Evolutionary conservation across 164 flowering plant species (phyloP).

Genomic region (Saururus chinensis): DNA sequence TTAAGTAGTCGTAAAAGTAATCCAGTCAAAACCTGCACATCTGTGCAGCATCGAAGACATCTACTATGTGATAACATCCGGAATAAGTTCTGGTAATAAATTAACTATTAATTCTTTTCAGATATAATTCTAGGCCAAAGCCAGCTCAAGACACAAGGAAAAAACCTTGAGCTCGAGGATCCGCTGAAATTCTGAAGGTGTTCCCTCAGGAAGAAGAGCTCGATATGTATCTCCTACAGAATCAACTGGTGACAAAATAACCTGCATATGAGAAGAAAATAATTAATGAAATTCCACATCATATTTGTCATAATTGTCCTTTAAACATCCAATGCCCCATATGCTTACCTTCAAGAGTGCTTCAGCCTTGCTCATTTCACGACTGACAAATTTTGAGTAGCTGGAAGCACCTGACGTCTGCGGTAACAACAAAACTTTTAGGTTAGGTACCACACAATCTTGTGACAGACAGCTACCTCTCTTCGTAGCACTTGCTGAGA

Average conservation of each 20-base stretch:
- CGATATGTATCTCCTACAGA: constrained; percentile 93
- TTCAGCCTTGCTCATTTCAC: constrained; percentile 99
- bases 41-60: no score
- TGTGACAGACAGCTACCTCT: neutral
- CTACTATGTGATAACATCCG: no score
- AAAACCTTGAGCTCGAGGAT: constrained; percentile 90
- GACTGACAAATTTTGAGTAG: constrained; percentile 86
- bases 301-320: neutral
- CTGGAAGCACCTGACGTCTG: constrained; percentile 75
- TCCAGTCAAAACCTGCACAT: no score
- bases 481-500: neutral
- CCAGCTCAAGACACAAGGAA: neutral
- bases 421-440: neutral
- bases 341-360: constrained; percentile 76
- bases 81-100: no score
- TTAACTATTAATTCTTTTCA: neutral
- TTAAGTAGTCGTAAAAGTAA: no score
- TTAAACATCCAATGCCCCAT: neutral
- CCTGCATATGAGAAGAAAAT: constrained; percentile 32
- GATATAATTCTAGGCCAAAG: neutral
- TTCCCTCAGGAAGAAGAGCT: constrained; percentile 94
- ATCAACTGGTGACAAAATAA: constrained; percentile 84
- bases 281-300: neutral
- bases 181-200: constrained; percentile 82
- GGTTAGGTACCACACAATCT: neutral